Base-by-base conservation (phyloP, 257 asterid species). In the Rehmannia glutinosa region DNA sequence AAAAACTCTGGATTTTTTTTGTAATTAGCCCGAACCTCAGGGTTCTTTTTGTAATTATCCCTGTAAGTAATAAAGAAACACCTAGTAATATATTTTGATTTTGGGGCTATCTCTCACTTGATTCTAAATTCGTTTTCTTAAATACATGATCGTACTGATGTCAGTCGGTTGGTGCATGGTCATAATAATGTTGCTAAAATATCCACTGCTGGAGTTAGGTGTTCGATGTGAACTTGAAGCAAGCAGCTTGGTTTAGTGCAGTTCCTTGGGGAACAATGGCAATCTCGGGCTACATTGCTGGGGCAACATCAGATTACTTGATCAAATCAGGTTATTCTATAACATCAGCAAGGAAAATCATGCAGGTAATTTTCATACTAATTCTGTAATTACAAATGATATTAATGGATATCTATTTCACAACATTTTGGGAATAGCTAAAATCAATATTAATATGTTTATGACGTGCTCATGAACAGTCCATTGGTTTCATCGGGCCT, bases 191-290 rank as follows among this genome's bases (percentile, higher is more conserved):
- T 43, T 38, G 42, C 61, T 56, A 42, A 21, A 32, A 15, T 6
- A 12, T 30, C 8, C 62, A 5, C 27, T 59, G 49, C 16, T 55
- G 1, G 17, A 59, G 27, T 30, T 43, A 89, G 98, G 98, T 92
- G 70, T 92, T 84, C 56, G 77, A 68, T 66, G 97, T 92, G 77
- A 92, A 92, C 83, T 78, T 92, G 85, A 85, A 82, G 78, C 96
- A 93, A 79, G 99, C 99, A 21, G 99, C 99, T 47, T 93, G 99
- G 99, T 93, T 93, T 67, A 93, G 99, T 71, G 99, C 99, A 4
- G 86, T 90, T 68, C 99, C 99, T 0, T 93, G 99, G 99, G 99
- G 93, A 45, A 88, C 99, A 49, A 90, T 93, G 99, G 97, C 99
- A 3, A 61, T 93, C 69, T 88, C 99, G 8, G 99, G 99, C 82